Evolutionary conservation across 352 stramenopile species (phyloP), one percentile per base, ranked within the genome.

Genomic region (Globisporangium cystogenes): DNA sequence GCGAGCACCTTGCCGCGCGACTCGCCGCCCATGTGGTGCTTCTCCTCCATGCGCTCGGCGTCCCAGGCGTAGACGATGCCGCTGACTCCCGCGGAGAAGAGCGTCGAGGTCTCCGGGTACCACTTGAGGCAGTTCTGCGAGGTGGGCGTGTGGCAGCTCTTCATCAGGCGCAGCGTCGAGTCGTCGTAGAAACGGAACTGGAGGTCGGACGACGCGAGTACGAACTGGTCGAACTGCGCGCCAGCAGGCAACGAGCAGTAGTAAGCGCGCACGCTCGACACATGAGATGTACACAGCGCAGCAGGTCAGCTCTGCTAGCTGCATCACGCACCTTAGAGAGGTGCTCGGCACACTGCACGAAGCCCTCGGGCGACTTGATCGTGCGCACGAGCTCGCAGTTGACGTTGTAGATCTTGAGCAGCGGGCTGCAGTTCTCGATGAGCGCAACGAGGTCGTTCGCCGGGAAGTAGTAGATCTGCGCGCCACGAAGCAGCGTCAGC

Each of bases 61-160:
- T 96, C 84, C 86, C 87, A 96, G 15, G 82, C 83, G 57, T 92
- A 89, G 24, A 96, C 74, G 31, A 89, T 76, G 41, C 87, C 87
- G 24, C 76, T 93, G 15, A 90, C 72, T n/a, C 80, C 78, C 10
- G 77, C 82, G 0, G 83, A 93, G 60, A 91, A 96, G 20, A 95
- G 69, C 23, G 67, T 80, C 7, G 67, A 75, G 12, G 74, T 75
- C 55, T 82, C 68, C 3, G 72, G 66, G 48, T 90, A 87, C 83
- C 83, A 95, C 49, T 82, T 81, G 12, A 95, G 60, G 61, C 83
- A 93, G 55, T 77, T 86, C 58, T 93, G 83, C 3, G 77, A 90
- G 18, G 72, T 88, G 18, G 82, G 82, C 24, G 82, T 93, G 55
- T 90, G 76, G 49, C 87, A 93, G 48, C 74, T 86, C 62, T 90